Evolutionary conservation across 257 asterid genomes (phyloP).

Genomic region (Solanum sitiens): DNA sequence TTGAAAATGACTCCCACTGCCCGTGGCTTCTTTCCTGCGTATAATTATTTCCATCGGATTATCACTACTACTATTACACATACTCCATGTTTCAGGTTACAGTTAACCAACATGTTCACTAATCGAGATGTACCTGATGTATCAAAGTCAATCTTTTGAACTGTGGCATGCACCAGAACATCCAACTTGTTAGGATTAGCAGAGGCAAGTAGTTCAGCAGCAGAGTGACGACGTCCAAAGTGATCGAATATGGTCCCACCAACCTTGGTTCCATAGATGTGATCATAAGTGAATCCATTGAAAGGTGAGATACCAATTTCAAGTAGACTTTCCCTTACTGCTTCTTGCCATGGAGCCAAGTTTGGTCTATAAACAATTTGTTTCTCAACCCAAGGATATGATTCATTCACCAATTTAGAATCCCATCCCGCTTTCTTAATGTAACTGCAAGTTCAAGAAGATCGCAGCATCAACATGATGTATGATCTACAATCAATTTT

Average conservation of each 20-base stretch:
- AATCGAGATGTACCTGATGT: constrained; percentile 26
- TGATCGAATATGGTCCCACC: constrained; percentile 91
- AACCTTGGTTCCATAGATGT: constrained; percentile 79
- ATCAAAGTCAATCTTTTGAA: constrained; percentile 63
- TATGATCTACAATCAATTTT: not conserved
- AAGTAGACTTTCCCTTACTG: constrained; percentile 62
- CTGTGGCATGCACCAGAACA: constrained; percentile 73
- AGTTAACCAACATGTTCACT: not conserved
- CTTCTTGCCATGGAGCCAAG: constrained; percentile 69
- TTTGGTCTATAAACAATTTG: constrained; percentile 75
- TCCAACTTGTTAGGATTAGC: constrained; percentile 55
- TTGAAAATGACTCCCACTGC: constrained; percentile 78
- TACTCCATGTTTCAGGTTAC: not conserved
- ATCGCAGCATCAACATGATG: not conserved
- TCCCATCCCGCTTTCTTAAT: constrained; percentile 74
- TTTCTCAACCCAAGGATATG: constrained; percentile 91
- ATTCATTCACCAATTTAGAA: constrained; percentile 68
- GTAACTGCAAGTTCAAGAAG: constrained; percentile 33
- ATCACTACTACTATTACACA: not conserved
- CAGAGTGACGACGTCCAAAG: constrained; percentile 79
- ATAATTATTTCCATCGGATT: not conserved
- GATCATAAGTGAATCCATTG: constrained; percentile 95
- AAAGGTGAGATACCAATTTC: constrained; percentile 84
- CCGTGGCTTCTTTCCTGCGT: constrained; percentile 49
- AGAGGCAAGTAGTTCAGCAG: constrained; percentile 82